Percentiles rank a stretch among this genome's conserved stretches.
Evolutionary conservation across 2,329 filamentous ascomycete genomes (phyloP).

Genomic region (Curvularia spicifera): DNA sequence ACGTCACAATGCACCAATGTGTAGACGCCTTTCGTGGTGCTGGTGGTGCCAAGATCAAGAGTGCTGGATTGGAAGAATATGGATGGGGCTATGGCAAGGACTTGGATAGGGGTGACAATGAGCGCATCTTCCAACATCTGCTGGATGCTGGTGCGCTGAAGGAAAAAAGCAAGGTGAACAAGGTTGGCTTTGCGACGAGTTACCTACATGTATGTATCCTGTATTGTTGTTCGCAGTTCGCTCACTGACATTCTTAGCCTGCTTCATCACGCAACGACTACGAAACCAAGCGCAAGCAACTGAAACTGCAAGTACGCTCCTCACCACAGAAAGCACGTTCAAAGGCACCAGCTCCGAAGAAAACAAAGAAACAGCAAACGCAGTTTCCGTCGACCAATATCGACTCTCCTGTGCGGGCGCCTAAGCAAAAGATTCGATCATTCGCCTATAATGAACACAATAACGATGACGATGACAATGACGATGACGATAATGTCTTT

Average conservation of each 20-base stretch:
- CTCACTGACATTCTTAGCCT: constrained; percentile 41
- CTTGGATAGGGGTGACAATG: constrained; percentile 76
- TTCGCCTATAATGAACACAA: constrained; percentile 36
- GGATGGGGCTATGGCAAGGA: constrained; percentile 69
- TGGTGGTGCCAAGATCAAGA: constrained; percentile 64
- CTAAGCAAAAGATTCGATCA: constrained; percentile 45
- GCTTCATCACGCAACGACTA: constrained; percentile 57
- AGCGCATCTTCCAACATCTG: constrained; percentile 82
- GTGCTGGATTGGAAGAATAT: constrained; percentile 61
- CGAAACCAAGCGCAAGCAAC: constrained; percentile 32
- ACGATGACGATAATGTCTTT: constrained; percentile 26
- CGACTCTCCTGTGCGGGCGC: constrained; percentile 65
- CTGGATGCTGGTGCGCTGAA: constrained; percentile 73
- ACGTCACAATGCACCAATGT: constrained; percentile 73
- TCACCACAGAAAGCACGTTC: constrained; percentile 51
- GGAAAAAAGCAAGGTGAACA: constrained; percentile 72
- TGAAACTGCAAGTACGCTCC: constrained; percentile 62
- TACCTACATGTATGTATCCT: constrained; percentile 69
- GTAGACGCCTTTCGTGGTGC: constrained; percentile 83
- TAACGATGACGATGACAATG: constrained; percentile 30
- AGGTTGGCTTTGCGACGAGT: constrained; percentile 71
- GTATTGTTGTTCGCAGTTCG: background rate
- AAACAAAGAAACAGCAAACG: constrained; percentile 45
- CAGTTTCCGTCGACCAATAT: constrained; percentile 70
- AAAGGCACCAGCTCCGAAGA: constrained; percentile 33